A percentile compares a stretch with the other conserved stretches of the same genome.
Evolutionary conservation across 2,329 filamentous ascomycete genomes (phyloP).

Genomic region (Microcyclosporella mali): DNA sequence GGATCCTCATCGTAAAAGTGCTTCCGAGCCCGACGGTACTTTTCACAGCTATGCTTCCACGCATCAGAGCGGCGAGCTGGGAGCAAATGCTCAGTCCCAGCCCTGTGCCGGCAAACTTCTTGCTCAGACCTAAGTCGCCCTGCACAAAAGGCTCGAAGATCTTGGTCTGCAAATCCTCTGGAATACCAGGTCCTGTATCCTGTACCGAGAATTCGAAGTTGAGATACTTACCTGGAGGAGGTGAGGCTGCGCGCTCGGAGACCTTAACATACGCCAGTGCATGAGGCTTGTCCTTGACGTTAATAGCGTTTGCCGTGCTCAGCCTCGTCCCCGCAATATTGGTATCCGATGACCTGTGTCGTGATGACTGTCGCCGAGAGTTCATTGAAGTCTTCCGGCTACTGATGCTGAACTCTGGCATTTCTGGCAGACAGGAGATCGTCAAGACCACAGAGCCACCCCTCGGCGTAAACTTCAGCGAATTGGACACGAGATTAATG

Average conservation of each 20-base stretch:
- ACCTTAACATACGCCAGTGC: slow-evolving; percentile 10
- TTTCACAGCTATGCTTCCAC: slow-evolving; percentile 64
- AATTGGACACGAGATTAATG: slow-evolving; percentile 88
- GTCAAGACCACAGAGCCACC: slow-evolving; percentile 69
- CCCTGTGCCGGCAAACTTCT: slow-evolving; percentile 84
- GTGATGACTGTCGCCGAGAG: slow-evolving; percentile 15
- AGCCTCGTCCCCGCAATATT: slow-evolving; percentile 1
- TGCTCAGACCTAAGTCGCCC: slow-evolving; percentile 81
- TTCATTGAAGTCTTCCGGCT: slow-evolving; percentile 40
- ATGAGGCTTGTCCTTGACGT: slow-evolving; percentile 35
- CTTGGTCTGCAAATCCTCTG: slow-evolving; percentile 66
- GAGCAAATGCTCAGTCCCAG: slow-evolving; percentile 84
- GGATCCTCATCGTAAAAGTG: slow-evolving; percentile 76
- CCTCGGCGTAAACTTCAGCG: slow-evolving; percentile 79
- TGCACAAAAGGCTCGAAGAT: slow-evolving; percentile 95
- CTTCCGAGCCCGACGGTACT: slow-evolving; percentile 70
- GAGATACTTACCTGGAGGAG: slow-evolving; percentile 59
- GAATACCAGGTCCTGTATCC: slow-evolving; percentile 82
- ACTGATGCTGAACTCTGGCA: slow-evolving; percentile 33
- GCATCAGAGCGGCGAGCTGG: slow-evolving; percentile 78
- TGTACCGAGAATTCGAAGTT: slow-evolving; percentile 82
- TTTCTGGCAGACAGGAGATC: slow-evolving; percentile 66
- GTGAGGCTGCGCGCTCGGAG: slow-evolving; percentile 25
- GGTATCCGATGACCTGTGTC: slow-evolving; percentile 7
- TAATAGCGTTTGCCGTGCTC: slow-evolving; percentile 42